A percentile compares a stretch with the other conserved stretches of the same genome.
These are phyloP conservation scores for Flaveria linearis DNA, from an alignment of 129 eudicot genomes.

Conservation along the genomic window DNA sequence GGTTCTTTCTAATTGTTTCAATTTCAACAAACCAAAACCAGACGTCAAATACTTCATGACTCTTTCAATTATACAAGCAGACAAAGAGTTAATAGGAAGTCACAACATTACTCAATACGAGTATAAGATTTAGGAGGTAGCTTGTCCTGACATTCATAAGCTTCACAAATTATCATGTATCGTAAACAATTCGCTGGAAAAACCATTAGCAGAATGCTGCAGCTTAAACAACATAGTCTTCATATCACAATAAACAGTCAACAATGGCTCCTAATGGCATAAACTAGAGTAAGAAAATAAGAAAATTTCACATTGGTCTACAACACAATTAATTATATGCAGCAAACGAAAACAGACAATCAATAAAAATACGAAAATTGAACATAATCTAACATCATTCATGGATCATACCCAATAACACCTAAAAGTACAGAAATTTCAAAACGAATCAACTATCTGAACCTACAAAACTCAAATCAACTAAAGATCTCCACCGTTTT, in stretches of 20 bases:
- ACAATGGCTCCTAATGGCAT: background rate
- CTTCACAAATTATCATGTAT: background rate
- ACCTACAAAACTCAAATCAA: slow-evolving; percentile 9
- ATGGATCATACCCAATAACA: background rate
- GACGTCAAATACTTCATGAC: background rate
- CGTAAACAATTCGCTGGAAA: slow-evolving; percentile 3
- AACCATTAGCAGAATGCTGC: slow-evolving; percentile 7
- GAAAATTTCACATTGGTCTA: background rate
- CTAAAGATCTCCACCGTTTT: slow-evolving; percentile 1
- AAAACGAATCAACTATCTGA: background rate
- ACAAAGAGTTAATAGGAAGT: slow-evolving; percentile 4
- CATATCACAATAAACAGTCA: background rate
- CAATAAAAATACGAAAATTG: background rate
- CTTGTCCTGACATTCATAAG: background rate
- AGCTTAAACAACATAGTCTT: background rate
- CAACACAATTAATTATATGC: slow-evolving; percentile 19
- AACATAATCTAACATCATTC: slow-evolving; percentile 10
- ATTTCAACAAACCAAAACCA: slow-evolving; percentile 9
- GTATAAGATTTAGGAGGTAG: background rate
- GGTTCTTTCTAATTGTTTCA: slow-evolving; percentile 1
- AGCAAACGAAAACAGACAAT: slow-evolving; percentile 1
- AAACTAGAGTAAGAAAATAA: slow-evolving; percentile 20
- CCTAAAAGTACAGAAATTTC: background rate
- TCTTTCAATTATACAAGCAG: background rate
- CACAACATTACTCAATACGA: background rate